These are phyloP conservation scores for Cyclotella kingstonii DNA, from an alignment of 108 stramenopile genomes.

Conservation along the genomic window DNA sequence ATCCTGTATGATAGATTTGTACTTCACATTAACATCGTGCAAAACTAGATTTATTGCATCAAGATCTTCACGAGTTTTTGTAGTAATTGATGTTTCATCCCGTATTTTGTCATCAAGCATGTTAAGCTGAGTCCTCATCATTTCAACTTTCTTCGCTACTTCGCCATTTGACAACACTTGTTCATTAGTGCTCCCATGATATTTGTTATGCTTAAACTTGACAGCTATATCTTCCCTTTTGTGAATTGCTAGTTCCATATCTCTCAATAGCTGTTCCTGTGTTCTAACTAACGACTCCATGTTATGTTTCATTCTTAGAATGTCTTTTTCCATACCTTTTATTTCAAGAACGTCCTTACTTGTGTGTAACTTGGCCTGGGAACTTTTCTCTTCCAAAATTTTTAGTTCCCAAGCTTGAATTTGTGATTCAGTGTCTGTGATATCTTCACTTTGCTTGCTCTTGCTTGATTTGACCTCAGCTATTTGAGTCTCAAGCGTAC, in stretches of 20 bases:
- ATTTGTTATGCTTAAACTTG: slow-evolving; percentile 45
- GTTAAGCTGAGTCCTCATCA: slow-evolving; percentile 1
- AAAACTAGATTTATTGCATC: slow-evolving; percentile 6
- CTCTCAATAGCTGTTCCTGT: slow-evolving; percentile 67
- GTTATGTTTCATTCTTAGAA: slow-evolving; percentile 79
- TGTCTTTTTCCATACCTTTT: slow-evolving; percentile 79
- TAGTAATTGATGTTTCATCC: slow-evolving; percentile 1
- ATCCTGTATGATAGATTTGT: background rate
- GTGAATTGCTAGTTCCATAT: slow-evolving; percentile 75
- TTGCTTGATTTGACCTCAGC: slow-evolving; percentile 43
- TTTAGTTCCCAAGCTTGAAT: slow-evolving; percentile 78
- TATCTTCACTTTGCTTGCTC: slow-evolving; percentile 52
- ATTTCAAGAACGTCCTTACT: slow-evolving; percentile 63
- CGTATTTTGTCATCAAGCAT: slow-evolving; percentile 4
- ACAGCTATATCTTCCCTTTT: slow-evolving; percentile 78
- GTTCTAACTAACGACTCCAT: slow-evolving; percentile 62
- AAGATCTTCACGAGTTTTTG: slow-evolving; percentile 9
- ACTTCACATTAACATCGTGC: background rate
- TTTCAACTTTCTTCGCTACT: slow-evolving; percentile 19
- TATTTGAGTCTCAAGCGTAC: slow-evolving; percentile 49
- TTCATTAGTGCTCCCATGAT: background rate
- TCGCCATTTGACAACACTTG: slow-evolving; percentile 21
- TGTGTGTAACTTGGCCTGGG: slow-evolving; percentile 74
- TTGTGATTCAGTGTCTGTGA: slow-evolving; percentile 64
- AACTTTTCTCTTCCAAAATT: slow-evolving; percentile 84